phyloP scores from a whole-genome alignment of 2,329 filamentous ascomycete genomes.

The Hymenoscyphus repandus region DNA sequence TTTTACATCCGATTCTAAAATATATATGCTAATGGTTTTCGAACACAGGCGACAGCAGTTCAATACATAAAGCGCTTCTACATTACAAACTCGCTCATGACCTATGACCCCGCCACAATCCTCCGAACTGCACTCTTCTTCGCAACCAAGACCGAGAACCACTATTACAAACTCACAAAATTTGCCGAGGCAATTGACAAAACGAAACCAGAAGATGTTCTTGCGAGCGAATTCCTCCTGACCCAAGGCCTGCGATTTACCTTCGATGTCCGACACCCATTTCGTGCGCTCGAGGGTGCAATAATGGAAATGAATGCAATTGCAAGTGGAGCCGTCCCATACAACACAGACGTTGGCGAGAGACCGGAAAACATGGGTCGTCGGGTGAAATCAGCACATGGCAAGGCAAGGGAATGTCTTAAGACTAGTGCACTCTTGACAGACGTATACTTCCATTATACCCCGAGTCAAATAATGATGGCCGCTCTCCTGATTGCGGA shows the following conservation, averaged over 20 bases:
- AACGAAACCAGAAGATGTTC: conserved; percentile 72
- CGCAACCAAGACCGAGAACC: conserved; percentile 85
- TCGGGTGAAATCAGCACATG: conserved; percentile 58
- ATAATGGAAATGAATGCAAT: conserved; percentile 75
- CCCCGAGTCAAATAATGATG: conserved; percentile 89
- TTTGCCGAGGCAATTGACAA: conserved; percentile 68
- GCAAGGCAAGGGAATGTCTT: conserved; percentile 65
- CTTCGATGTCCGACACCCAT: conserved; percentile 88
- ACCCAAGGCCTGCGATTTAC: conserved; percentile 91
- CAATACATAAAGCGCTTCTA: conserved; percentile 88
- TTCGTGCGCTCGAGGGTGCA: conserved; percentile 78
- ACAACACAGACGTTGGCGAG: background rate
- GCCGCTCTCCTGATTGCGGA: conserved; percentile 75
- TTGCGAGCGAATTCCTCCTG: conserved; percentile 87
- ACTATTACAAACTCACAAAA: conserved; percentile 51
- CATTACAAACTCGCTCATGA: conserved; percentile 92
- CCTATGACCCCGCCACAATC: conserved; percentile 85
- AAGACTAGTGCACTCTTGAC: conserved; percentile 80
- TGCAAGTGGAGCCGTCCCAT: conserved; percentile 40
- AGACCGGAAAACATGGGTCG: conserved; percentile 29
- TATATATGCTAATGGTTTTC: background rate
- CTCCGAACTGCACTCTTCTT: conserved; percentile 90
- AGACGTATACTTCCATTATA: conserved; percentile 96
- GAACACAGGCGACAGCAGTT: conserved; percentile 32
- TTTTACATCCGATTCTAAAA: background rate